Base-by-base conservation (phyloP, 768 basidiomycete species). In the Baorangia bicolor region DNA sequence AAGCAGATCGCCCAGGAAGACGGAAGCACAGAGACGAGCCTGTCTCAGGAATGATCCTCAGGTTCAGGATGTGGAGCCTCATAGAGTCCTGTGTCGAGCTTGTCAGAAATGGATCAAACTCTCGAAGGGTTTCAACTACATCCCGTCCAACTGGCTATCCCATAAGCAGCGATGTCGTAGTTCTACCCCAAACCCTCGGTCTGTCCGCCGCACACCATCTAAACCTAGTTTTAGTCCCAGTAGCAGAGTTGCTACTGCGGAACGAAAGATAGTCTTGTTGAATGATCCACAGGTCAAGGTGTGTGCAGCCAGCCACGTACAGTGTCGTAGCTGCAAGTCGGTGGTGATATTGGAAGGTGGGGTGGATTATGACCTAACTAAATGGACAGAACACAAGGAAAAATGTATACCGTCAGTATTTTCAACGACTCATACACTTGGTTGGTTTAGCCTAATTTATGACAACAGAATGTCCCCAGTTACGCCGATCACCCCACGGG, bases 61-160 rank as follows among this genome's bases (percentile, higher is more conserved):
- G 49, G 74, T 74, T 5, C 79, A 79, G 46, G 78, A 76, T 49
- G 73, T 84, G 18, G 75, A 82, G 60, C 74, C 79, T 5, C 71
- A 81, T 48, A 75, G 77, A 51, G 82, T 81, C 18, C 71, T 80
- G 47, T 91, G 89, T 66, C 78, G 77, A 59, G 75, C 74, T 35
- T 91, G 89, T 65, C 71, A 81, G 51, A 82, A 77, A 56, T 88
- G 87, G 86, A 76, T 90, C 53, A 76, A 72, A 45, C 73, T 89
- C 27, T 74, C 79, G 27, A 62, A 66, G 16, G 33, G 10, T 1
- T 62, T 64, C 8, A 62, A 70, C 2, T 90, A 87, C 66, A 61
- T 65, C 28, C 55, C 78, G 41, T 39, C 55, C 34, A 81, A 83
- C 57, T 90, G 88, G 88, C 74, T 73, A 13, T 47, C 48, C 9